phyloP scores from a whole-genome alignment of 1,139 yeast genomes.

The Suhomyces panamericanus region DNA sequence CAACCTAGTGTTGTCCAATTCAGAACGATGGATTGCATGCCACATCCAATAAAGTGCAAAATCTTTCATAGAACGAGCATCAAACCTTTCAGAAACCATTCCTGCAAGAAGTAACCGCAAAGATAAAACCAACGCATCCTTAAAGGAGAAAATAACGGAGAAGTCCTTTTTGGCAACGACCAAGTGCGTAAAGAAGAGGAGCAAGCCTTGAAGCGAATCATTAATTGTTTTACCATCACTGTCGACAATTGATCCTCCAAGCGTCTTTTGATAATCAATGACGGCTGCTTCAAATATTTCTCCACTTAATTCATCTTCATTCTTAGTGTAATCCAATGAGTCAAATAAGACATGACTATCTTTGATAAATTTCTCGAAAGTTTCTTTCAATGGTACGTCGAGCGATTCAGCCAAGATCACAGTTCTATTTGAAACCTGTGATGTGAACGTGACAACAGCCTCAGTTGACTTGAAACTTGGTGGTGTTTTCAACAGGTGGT shows the following conservation, averaged over 20 bases:
- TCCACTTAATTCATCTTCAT: constrained; percentile 18
- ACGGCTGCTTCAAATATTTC: constrained; percentile 37
- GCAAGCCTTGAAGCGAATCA: constrained; percentile 34
- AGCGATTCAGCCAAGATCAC: constrained; percentile 55
- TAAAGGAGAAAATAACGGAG: constrained; percentile 25
- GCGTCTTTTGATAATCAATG: constrained; percentile 35
- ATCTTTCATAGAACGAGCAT: constrained; percentile 30
- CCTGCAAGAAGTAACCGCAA: constrained; percentile 40
- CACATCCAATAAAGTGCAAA: constrained; percentile 41
- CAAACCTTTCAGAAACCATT: constrained; percentile 32
- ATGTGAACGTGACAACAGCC: not conserved
- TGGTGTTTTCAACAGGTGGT: not conserved
- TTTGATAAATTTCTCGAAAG: constrained; percentile 36
- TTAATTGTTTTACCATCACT: constrained; percentile 28
- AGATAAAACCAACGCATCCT: constrained; percentile 37
- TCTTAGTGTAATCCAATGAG: constrained; percentile 19
- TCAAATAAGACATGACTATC: constrained; percentile 31
- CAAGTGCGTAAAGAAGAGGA: constrained; percentile 31
- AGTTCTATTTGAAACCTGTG: constrained; percentile 42
- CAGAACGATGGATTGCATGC: constrained; percentile 34
- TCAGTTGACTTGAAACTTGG: not conserved
- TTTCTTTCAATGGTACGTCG: constrained; percentile 56
- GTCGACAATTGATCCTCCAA: constrained; percentile 29
- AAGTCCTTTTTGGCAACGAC: constrained; percentile 19
- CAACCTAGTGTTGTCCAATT: constrained; percentile 18